phyloP scores from a whole-genome alignment of 2,329 filamentous ascomycete genomes.

The Trichoderma endophyticum region DNA sequence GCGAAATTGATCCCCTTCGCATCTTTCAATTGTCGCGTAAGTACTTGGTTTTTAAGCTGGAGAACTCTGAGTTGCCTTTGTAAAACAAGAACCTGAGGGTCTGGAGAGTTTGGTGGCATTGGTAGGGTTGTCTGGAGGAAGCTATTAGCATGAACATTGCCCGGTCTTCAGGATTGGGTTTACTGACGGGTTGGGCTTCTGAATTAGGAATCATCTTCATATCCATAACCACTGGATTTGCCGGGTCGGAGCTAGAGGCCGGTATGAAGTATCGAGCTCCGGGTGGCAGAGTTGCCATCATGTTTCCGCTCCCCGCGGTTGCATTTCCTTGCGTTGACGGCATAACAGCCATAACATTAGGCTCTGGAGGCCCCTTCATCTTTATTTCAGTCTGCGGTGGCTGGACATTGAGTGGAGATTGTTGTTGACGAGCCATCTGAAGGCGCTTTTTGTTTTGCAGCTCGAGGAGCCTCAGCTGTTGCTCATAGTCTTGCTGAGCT shows the following conservation, averaged over 20 bases:
- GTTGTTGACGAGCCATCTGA: neutral
- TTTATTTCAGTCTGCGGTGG: neutral
- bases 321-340: neutral
- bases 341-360: neutral
- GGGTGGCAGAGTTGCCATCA: neutral
- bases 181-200: neutral
- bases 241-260: neutral
- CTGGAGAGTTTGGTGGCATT: neutral
- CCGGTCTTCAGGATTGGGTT: neutral
- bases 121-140: neutral
- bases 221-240: neutral
- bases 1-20: neutral
- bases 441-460: neutral
- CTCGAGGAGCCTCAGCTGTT: neutral
- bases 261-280: neutral
- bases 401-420: neutral
- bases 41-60: neutral
- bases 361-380: neutral
- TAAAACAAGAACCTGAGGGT: neutral
- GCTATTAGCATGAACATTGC: neutral
- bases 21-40: neutral
- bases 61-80: neutral
- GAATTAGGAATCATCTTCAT: neutral
- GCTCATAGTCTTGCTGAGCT: neutral
- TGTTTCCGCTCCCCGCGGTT: neutral